These are phyloP conservation scores for Curvularia sp. DNA, from an alignment of 2,329 filamentous ascomycete genomes.

Conservation along the genomic window DNA sequence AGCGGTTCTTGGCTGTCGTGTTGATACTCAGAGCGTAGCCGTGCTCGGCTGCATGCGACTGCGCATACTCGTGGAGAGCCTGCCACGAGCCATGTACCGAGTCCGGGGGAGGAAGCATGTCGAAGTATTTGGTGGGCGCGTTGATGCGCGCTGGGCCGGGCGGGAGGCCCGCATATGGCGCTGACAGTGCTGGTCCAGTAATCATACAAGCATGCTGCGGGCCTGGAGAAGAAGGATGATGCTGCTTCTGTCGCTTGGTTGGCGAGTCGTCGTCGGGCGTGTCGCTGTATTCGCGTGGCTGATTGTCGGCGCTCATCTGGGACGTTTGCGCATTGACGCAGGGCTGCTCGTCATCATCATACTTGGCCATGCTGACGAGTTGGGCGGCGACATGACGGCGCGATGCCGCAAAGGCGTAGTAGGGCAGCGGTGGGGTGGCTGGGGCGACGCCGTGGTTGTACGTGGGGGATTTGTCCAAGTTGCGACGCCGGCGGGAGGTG, in stretches of 20 bases:
- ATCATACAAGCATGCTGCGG: constrained; percentile 7
- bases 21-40: constrained; percentile 48
- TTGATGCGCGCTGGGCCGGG: constrained; percentile 18
- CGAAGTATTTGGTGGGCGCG: constrained; percentile 29
- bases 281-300: constrained; percentile 12
- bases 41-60: constrained; percentile 43
- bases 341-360: constrained; percentile 14
- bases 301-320: constrained; percentile 20
- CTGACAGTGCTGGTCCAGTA: constrained; percentile 1
- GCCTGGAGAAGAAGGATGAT: constrained; percentile 2
- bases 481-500: constrained; percentile 11
- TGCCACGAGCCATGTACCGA: constrained; percentile 40
- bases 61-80: constrained; percentile 42
- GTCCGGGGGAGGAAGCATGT: constrained; percentile 40
- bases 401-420: constrained; percentile 27
- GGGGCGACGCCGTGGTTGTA: constrained; percentile 18
- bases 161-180: constrained; percentile 10
- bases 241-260: not conserved
- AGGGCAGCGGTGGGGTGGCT: constrained; percentile 18
- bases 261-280: constrained; percentile 13
- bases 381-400: constrained; percentile 27
- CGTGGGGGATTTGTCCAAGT: constrained; percentile 9
- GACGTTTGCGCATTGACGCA: constrained; percentile 11
- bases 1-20: constrained; percentile 47
- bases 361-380: constrained; percentile 23